Conservation (phyloP, 2,329 filamentous ascomycete species). For the Trichoderma koningiopsis region DNA sequence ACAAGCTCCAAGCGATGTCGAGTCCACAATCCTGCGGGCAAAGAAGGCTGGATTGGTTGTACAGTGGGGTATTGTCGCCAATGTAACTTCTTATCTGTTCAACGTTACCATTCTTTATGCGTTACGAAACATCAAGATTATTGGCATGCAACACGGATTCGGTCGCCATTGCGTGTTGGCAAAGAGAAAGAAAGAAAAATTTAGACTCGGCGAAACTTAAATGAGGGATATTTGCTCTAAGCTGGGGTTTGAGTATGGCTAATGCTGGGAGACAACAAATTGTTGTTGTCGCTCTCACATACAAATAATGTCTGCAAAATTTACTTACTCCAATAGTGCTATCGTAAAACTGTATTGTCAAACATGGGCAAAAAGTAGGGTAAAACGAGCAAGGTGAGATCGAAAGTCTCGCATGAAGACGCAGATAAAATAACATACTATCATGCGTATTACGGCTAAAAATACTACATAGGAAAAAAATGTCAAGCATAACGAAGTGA, state of each 20-base stretch:
- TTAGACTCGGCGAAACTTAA: too few relatives aligned
- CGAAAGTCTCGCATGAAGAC: too few relatives aligned
- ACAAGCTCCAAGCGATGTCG: slow-evolving; percentile 1
- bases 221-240: neutral
- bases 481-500: neutral
- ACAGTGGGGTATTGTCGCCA: neutral
- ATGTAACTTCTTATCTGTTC: neutral
- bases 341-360: too few relatives aligned
- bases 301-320: too few relatives aligned
- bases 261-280: too few relatives aligned
- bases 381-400: too few relatives aligned
- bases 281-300: too few relatives aligned
- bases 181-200: neutral
- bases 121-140: too few relatives aligned
- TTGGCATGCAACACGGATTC: neutral
- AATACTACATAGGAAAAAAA: neutral
- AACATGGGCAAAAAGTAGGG: too few relatives aligned
- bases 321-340: too few relatives aligned
- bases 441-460: neutral
- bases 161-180: neutral
- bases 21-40: neutral
- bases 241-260: too few relatives aligned
- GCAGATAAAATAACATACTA: too few relatives aligned
- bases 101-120: neutral
- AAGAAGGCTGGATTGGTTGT: neutral